Percentiles rank a stretch among this genome's conserved stretches.
Evolutionary conservation across 2,329 filamentous ascomycete species (phyloP).

Genomic region (Fusarium buharicum): DNA sequence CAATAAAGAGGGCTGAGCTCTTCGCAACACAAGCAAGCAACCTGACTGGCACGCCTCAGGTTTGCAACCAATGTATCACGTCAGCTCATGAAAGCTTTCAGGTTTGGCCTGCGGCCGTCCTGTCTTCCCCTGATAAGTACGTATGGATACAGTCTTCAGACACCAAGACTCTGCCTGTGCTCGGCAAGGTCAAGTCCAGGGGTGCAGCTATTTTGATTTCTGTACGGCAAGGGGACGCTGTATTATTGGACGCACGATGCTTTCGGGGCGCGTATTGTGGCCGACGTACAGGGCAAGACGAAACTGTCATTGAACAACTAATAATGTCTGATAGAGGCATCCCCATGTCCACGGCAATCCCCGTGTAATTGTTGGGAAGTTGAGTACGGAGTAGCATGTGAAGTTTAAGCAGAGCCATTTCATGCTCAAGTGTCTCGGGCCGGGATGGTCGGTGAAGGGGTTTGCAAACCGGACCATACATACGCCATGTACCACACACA

Average conservation of each 20-base stretch:
- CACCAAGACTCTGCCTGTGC: slow-evolving; percentile 28
- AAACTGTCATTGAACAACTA: slow-evolving; percentile 10
- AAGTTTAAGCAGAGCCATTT: slow-evolving; percentile 23
- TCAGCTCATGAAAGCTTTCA: slow-evolving; percentile 29
- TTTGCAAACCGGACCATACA: slow-evolving; percentile 8
- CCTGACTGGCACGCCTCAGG: slow-evolving; percentile 27
- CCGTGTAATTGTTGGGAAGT: slow-evolving; percentile 24
- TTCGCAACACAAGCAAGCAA: slow-evolving; percentile 6
- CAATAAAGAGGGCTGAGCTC: slow-evolving; percentile 1
- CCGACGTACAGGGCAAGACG: not conserved
- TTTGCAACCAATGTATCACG: slow-evolving; percentile 27
- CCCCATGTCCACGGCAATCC: slow-evolving; percentile 12
- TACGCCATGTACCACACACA: slow-evolving; percentile 28
- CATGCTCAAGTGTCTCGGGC: slow-evolving; percentile 28
- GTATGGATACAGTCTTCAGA: slow-evolving; percentile 11
- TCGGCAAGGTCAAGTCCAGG: slow-evolving; percentile 26
- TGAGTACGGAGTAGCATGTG: slow-evolving; percentile 13
- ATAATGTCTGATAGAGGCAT: slow-evolving; percentile 9
- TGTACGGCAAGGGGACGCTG: slow-evolving; percentile 19
- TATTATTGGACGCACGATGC: slow-evolving; percentile 23
- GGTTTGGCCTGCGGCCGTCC: slow-evolving; percentile 4
- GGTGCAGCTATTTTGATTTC: slow-evolving; percentile 27
- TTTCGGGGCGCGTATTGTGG: slow-evolving; percentile 5
- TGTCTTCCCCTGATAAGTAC: slow-evolving; percentile 11
- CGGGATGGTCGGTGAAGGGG: slow-evolving; percentile 37